Evolutionary conservation across 176 grass and related monocot species (phyloP).

Genomic region (Aegilops tauschii): DNA sequence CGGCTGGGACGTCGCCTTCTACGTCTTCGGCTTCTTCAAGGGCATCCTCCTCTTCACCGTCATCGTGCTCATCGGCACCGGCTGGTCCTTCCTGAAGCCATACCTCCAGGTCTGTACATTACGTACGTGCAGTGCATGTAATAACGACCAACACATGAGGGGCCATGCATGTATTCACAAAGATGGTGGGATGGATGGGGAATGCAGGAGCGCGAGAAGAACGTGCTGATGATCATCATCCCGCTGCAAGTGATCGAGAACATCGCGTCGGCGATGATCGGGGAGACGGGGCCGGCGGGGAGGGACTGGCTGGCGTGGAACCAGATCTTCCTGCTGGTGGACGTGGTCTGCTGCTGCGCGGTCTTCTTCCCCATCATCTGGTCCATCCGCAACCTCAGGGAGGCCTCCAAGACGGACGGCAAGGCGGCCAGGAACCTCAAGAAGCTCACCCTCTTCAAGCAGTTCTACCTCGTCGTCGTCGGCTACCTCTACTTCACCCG

Average conservation of each 20-base stretch:
- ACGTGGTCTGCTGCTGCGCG: conserved; percentile 56
- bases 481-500: conserved; percentile 71
- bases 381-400: conserved; percentile 63
- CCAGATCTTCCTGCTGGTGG: conserved; percentile 66
- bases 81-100: conserved; percentile 72
- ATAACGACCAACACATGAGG: neutral
- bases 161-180: neutral
- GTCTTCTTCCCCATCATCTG: conserved; percentile 71
- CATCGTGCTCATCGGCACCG: conserved; percentile 71
- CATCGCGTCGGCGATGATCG: conserved; percentile 55
- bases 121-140: neutral
- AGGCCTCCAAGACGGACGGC: conserved; percentile 68
- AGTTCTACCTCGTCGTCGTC: conserved; percentile 64
- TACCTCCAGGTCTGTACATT: conserved; percentile 47
- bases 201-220: conserved; percentile 60
- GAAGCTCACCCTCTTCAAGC: conserved; percentile 75
- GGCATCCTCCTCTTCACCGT: conserved; percentile 64
- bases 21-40: conserved; percentile 72
- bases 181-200: too few species aligned
- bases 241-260: conserved; percentile 65
- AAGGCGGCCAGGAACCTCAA: conserved; percentile 69
- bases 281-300: conserved; percentile 54
- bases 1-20: conserved; percentile 74
- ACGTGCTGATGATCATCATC: conserved; percentile 60
- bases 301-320: conserved; percentile 57